Conservation (phyloP, 768 basidiomycete species). For the Phanerodontia chrysosporium region DNA sequence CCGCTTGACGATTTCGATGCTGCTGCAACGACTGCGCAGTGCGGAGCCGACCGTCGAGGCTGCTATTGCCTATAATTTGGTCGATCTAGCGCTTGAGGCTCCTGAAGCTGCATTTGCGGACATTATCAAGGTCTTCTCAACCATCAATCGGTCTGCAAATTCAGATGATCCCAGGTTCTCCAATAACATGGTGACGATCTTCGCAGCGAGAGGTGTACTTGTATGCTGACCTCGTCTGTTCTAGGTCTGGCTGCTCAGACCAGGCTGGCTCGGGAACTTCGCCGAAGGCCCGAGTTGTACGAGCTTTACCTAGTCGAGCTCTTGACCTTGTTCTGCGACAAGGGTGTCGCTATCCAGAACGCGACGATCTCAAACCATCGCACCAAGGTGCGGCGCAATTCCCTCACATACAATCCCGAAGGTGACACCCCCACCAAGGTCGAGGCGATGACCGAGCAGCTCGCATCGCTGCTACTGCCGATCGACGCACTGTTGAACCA, state of each 20-base stretch:
- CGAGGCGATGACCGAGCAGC: slow-evolving; percentile 81
- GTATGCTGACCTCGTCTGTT: neutral
- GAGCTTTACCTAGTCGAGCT: slow-evolving; percentile 81
- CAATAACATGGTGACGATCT: slow-evolving; percentile 69
- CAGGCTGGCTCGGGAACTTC: slow-evolving; percentile 75
- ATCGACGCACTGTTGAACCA: slow-evolving; percentile 85
- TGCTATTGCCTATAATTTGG: slow-evolving; percentile 87
- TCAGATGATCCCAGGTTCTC: slow-evolving; percentile 85
- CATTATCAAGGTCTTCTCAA: slow-evolving; percentile 79
- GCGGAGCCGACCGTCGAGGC: slow-evolving; percentile 89
- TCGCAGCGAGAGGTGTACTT: neutral
- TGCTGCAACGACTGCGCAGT: slow-evolving; percentile 79
- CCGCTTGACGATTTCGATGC: slow-evolving; percentile 86
- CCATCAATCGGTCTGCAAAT: slow-evolving; percentile 82
- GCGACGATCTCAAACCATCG: slow-evolving; percentile 60
- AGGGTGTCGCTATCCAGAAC: slow-evolving; percentile 88
- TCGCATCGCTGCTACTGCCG: slow-evolving; percentile 84
- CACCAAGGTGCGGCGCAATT: slow-evolving; percentile 47
- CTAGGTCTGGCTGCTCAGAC: slow-evolving; percentile 91
- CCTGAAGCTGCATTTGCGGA: slow-evolving; percentile 77
- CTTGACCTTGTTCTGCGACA: slow-evolving; percentile 82
- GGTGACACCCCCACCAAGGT: slow-evolving; percentile 40
- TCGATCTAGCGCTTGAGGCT: slow-evolving; percentile 80
- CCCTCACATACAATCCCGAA: slow-evolving; percentile 7
- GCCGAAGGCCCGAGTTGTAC: slow-evolving; percentile 71